A percentile compares a stretch with the other conserved stretches of the same genome.
Evolutionary conservation across 176 grass and related monocot genomes (phyloP).

Genomic region (Pharus latifolius): DNA sequence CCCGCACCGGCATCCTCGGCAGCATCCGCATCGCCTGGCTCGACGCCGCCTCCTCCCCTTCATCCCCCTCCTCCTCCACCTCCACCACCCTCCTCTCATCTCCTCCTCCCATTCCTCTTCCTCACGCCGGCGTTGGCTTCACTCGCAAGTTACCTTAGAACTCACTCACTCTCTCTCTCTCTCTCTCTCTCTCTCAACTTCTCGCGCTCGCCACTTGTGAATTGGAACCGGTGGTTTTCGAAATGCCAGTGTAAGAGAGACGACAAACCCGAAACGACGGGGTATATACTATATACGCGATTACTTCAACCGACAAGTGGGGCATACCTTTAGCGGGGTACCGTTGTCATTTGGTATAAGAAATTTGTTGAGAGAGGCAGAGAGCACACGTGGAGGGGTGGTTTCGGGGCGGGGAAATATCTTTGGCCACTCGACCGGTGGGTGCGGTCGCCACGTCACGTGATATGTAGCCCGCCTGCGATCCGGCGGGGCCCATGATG

Average conservation of each 20-base stretch:
- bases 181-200: neutral
- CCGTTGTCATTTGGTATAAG: fast-evolving
- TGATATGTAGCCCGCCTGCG: neutral
- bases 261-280: neutral
- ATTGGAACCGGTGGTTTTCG: neutral
- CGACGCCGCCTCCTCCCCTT: neutral
- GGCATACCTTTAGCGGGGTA: fast-evolving
- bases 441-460: constrained; percentile 45
- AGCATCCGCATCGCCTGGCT: constrained; percentile 41
- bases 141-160: neutral
- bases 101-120: neutral
- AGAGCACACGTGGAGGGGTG: neutral
- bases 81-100: constrained; percentile 28
- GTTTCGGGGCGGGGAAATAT: constrained; percentile 15
- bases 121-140: neutral
- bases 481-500: neutral
- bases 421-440: constrained; percentile 20
- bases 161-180: neutral
- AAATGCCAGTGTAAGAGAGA: neutral
- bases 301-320: neutral
- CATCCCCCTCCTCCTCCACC: constrained; percentile 27
- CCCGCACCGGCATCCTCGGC: constrained; percentile 78
- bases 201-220: constrained; percentile 17
- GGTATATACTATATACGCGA: neutral
- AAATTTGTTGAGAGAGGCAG: neutral